A percentile compares a stretch with the other conserved stretches of the same genome.
phyloP scores from a whole-genome alignment of 2,329 filamentous ascomycete genomes.

The Waltergamsia citrina region DNA sequence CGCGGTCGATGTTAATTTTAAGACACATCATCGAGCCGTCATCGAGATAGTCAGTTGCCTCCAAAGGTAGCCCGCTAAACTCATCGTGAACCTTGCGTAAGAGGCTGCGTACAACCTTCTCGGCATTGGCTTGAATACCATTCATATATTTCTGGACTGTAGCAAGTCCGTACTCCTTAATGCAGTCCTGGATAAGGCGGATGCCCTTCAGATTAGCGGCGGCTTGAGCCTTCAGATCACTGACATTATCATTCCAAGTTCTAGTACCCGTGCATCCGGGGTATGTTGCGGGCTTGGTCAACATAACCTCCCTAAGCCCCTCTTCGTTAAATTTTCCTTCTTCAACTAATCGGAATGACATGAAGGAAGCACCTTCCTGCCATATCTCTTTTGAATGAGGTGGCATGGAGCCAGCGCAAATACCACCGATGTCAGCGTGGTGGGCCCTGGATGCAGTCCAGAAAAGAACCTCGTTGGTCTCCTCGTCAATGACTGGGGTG shows the following conservation, averaged over 20 bases:
- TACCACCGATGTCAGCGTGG: slow-evolving; percentile 38
- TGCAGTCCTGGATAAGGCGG: slow-evolving; percentile 61
- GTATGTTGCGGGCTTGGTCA: slow-evolving; percentile 13
- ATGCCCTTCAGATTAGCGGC: slow-evolving; percentile 83
- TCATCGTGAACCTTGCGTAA: slow-evolving; percentile 41
- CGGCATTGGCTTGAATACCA: slow-evolving; percentile 73
- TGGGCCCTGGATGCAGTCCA: slow-evolving; percentile 20
- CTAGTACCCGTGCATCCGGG: slow-evolving; percentile 43
- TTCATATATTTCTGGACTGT: slow-evolving; percentile 79
- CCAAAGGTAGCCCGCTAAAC: slow-evolving; percentile 10
- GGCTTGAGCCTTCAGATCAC: slow-evolving; percentile 78
- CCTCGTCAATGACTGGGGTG: slow-evolving; percentile 16
- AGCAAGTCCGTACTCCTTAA: slow-evolving; percentile 67
- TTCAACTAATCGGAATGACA: slow-evolving; percentile 20
- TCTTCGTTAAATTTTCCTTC: slow-evolving; percentile 24
- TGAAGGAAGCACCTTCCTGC: slow-evolving; percentile 49
- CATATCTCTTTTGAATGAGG: slow-evolving; percentile 52
- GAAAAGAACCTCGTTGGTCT: slow-evolving; percentile 19
- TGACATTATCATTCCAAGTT: slow-evolving; percentile 73
- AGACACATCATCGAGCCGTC: slow-evolving; percentile 73
- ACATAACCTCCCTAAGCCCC: slow-evolving; percentile 40
- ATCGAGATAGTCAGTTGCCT: slow-evolving; percentile 59
- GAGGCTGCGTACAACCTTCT: slow-evolving; percentile 63
- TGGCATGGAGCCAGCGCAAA: slow-evolving; percentile 67
- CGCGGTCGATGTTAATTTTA: slow-evolving; percentile 62